Evolutionary conservation across 2,329 filamentous ascomycete genomes (phyloP).

Genomic region (Lasiodiplodia theobromae): DNA sequence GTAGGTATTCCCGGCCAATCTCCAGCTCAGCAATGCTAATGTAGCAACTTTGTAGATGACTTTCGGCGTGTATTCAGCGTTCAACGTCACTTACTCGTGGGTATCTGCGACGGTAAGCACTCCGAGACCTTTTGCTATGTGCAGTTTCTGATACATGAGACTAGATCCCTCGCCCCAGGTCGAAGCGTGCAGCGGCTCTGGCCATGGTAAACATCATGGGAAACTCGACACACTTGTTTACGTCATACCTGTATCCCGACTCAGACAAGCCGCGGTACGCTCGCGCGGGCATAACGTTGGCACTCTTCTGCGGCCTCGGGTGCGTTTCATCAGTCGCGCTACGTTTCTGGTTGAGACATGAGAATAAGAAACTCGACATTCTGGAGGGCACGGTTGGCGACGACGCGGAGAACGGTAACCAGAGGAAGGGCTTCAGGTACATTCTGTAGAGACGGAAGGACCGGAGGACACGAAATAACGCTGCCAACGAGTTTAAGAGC

Average conservation of each 20-base stretch:
- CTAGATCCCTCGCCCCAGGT: conserved; percentile 43
- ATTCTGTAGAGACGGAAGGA: not conserved
- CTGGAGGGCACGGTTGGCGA: conserved; percentile 15
- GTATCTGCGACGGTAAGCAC: conserved; percentile 35
- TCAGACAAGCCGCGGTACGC: conserved; percentile 17
- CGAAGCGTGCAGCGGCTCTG: conserved; percentile 30
- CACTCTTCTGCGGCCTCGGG: conserved; percentile 13
- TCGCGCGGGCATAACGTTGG: conserved; percentile 5
- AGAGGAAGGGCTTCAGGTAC: conserved; percentile 6
- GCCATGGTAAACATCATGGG: conserved; percentile 32
- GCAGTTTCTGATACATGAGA: conserved; percentile 15
- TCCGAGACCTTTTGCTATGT: conserved; percentile 2
- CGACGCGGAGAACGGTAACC: not conserved
- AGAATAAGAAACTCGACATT: conserved; percentile 19
- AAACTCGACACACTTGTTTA: conserved; percentile 8
- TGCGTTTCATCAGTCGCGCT: not conserved
- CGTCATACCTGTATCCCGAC: conserved; percentile 19
- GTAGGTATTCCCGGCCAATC: not conserved
- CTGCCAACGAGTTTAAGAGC: not conserved
- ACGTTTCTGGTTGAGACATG: conserved; percentile 17
- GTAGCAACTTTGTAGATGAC: not conserved
- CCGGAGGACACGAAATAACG: not conserved
- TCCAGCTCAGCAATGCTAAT: not conserved
- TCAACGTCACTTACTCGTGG: conserved; percentile 49
- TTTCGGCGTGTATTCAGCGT: conserved; percentile 39